Percentiles rank a stretch among this genome's conserved stretches.
Evolutionary conservation across 345 rosid species (phyloP).

Genomic region (Rhodamnia rubescens): DNA sequence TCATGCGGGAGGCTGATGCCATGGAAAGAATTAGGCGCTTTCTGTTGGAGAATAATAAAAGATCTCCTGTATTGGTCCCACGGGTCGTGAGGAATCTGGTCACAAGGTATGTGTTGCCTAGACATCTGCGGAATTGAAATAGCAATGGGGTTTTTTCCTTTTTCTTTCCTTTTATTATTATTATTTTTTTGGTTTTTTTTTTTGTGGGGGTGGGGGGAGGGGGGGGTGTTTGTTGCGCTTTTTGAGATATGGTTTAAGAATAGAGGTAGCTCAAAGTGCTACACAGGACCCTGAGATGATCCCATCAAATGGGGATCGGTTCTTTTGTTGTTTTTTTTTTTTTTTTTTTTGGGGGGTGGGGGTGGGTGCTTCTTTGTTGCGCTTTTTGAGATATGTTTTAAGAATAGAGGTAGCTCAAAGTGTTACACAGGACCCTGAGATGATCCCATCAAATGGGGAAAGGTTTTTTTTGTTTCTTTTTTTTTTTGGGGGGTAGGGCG

Average conservation of each 20-base stretch:
- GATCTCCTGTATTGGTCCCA: slow-evolving; percentile 74
- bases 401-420: background rate
- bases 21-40: slow-evolving; percentile 72
- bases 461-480: background rate
- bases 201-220: too few relatives aligned
- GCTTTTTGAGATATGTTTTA: background rate
- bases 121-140: background rate
- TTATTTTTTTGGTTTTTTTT: background rate
- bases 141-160: background rate
- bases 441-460: background rate
- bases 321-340: background rate
- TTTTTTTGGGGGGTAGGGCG: too few relatives aligned
- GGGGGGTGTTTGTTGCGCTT: background rate
- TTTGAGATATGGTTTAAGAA: background rate
- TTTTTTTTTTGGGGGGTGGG: background rate
- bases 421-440: background rate
- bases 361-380: background rate
- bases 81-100: slow-evolving; percentile 45
- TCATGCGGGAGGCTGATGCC: slow-evolving; percentile 70
- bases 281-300: background rate
- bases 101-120: slow-evolving; percentile 44
- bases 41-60: slow-evolving; percentile 62
- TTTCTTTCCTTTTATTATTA: background rate
- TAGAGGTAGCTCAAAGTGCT: background rate
- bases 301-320: too few relatives aligned